Percentiles rank a stretch among this genome's conserved stretches.
These are phyloP conservation scores for Tanozyma kutaoensis DNA, from an alignment of 805 yeast species.

Conservation along the genomic window DNA sequence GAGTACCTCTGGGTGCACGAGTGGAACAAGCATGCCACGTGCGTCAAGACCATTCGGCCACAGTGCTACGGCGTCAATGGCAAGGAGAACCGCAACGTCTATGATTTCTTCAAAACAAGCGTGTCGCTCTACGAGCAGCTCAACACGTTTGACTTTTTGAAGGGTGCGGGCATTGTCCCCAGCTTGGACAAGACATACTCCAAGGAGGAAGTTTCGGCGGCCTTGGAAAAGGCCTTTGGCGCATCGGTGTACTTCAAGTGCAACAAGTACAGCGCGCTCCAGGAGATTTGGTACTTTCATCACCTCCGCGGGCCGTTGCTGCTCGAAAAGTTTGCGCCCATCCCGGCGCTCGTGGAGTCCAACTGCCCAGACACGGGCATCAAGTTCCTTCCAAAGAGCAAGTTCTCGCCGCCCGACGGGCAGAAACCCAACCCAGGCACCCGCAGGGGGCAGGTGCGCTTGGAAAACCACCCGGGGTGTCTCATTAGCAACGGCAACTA, in stretches of 20 bases:
- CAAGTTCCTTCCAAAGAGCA: constrained; percentile 57
- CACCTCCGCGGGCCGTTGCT: not conserved
- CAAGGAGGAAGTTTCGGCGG: constrained; percentile 15
- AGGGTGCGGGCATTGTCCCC: constrained; percentile 22
- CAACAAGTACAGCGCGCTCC: constrained; percentile 4
- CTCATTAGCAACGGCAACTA: constrained; percentile 78
- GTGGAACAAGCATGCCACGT: constrained; percentile 30
- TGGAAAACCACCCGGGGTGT: constrained; percentile 52
- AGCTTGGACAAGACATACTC: constrained; percentile 18
- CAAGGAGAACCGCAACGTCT: constrained; percentile 10
- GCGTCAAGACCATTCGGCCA: constrained; percentile 24
- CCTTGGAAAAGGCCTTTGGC: constrained; percentile 19
- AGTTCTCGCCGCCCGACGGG: constrained; percentile 8
- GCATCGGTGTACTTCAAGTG: constrained; percentile 23
- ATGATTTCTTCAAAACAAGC: constrained; percentile 17
- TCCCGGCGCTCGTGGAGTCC: constrained; percentile 41
- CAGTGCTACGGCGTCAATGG: constrained; percentile 15
- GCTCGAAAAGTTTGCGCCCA: constrained; percentile 28
- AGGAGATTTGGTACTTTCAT: not conserved
- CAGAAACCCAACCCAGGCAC: constrained; percentile 18
- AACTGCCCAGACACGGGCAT: constrained; percentile 64
- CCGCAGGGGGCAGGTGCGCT: constrained; percentile 24
- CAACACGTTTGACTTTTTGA: constrained; percentile 23
- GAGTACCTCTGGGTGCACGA: constrained; percentile 27
- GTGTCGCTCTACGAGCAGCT: constrained; percentile 17